A percentile compares a stretch with the other conserved stretches of the same genome.
Conservation (phyloP, 2,329 filamentous ascomycete species). For the Dactylella cylindrospora region DNA sequence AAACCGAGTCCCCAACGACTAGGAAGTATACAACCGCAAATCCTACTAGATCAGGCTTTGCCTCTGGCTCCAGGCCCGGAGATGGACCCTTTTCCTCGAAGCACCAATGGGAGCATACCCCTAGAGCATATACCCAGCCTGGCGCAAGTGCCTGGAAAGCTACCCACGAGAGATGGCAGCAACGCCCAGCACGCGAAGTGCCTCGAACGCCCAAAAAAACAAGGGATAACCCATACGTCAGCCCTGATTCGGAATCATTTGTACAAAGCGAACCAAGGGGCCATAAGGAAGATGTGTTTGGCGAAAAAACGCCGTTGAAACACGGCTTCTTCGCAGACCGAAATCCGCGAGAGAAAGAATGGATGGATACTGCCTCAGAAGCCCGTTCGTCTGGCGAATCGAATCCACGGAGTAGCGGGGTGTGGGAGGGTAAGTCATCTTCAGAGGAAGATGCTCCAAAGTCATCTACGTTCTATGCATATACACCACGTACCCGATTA, state of each 20-base stretch:
- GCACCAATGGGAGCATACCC: slow-evolving; percentile 33
- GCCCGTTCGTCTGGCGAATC: slow-evolving; percentile 6
- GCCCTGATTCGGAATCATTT: slow-evolving; percentile 9
- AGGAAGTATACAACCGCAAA: slow-evolving; percentile 7
- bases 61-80: slow-evolving; percentile 11
- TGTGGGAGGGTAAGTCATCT: slow-evolving; percentile 34
- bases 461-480: slow-evolving; percentile 33
- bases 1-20: slow-evolving; percentile 2
- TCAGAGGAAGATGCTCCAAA: slow-evolving; percentile 30
- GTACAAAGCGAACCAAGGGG: slow-evolving; percentile 6
- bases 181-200: slow-evolving; percentile 17
- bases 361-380: slow-evolving; percentile 33
- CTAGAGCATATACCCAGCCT: slow-evolving; percentile 15
- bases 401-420: slow-evolving; percentile 9
- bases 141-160: slow-evolving; percentile 35
- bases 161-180: slow-evolving; percentile 28
- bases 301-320: slow-evolving; percentile 12
- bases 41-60: slow-evolving; percentile 9
- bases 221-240: slow-evolving; percentile 38
- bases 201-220: slow-evolving; percentile 43
- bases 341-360: slow-evolving; percentile 40
- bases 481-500: slow-evolving; percentile 29
- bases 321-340: slow-evolving; percentile 37
- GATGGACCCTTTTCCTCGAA: slow-evolving; percentile 19
- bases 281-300: slow-evolving; percentile 4